Evolutionary conservation across 441 rosid species (phyloP), one percentile per base, ranked within the genome.

Genomic region (Eutrema salsugineum): DNA sequence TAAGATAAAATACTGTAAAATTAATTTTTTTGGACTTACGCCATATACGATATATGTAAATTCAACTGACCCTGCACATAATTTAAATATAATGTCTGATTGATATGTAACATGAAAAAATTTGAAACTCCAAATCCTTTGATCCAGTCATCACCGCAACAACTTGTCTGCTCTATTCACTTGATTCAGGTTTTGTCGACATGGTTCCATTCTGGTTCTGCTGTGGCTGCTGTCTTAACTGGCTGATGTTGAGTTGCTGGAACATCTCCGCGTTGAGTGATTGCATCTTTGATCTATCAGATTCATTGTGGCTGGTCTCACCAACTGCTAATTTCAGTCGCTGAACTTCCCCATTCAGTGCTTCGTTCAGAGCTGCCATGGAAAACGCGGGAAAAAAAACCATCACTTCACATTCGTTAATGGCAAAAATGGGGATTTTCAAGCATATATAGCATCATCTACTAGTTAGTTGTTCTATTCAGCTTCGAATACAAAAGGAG

Each of bases 321-420:
- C 88, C 86, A 4, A 85, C 83, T 4, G 88, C 87, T 4, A 84
- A 48, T 81, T 92, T 94, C 85, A 94, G 74, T 24, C 98, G 77
- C 30, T 86, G 88, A 36, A 94, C 97, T 81, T 94, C 99, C 0
- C 88, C 94, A 4, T 79, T 88, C 62, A 94, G 80, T 54, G 98
- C 94, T 71, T 92, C 99, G 17, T 92, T 94, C 38, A 94, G 86
- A 63, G 99, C 99, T 94, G 87, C 73, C 77, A 53, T 4, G 0
- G 33, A 0, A 19, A 42, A 71, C 32, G 4, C 17, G 7, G 27
- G 53, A 1, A 22, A 10, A 22, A 10, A 42, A 49, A 4, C n/a
- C 53, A n/a, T 56, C 58, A 63, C 3, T 24, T 39, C 35, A 12
- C 62, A 24, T 42, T 55, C 35, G 5, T 55, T 4, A 56, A 15